Base-by-base conservation (phyloP, 257 asterid genomes). In the Fraxinus excelsior region DNA sequence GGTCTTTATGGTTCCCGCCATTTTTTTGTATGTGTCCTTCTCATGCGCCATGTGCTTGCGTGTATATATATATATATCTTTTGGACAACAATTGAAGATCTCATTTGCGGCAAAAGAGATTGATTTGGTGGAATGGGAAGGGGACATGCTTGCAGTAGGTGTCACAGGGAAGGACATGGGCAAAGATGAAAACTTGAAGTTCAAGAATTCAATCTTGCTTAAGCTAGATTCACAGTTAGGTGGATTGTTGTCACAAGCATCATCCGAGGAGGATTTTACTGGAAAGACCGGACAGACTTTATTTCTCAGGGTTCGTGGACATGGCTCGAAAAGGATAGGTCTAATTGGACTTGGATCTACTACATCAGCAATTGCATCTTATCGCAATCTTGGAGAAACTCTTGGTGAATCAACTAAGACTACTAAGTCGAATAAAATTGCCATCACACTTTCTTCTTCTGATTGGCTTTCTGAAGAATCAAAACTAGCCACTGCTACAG, bases 141-240 rank as follows among this genome's bases (percentile, higher is more conserved):
- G 99, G 53, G 99, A 95, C 85, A 86, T 95, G 56, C 97, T 95
- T 53, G 97, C 96, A 21, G 94, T 95, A 46, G 99, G 97, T 31
- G 97, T 94, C 71, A 85, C 97, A 0, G 97, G 90, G 85, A 91
- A 89, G 82, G 99, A 95, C 83, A 77, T 84, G 96, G 90, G 82
- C 1, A 95, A 87, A 86, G 96, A 95, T 69, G 97, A 86, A 70
- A 83, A 85, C 79, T 89, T 84, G 6, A 92, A 91, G 75, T 95
- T 93, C 82, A 89, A 90, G 82, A 93, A 95, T 84, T 66, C 80
- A 14, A 75, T 84, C 74, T 83, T 95, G 87, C 94, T 86, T 72
- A 91, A 88, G 82, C 80, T 95, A 67, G 99, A 95, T 83, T 85
- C 86, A 37, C 82, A 86, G 78, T 81, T 95, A 68, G 90, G 88